Conservation (phyloP, 441 rosid genomes). For the Brassica hybrid region DNA sequence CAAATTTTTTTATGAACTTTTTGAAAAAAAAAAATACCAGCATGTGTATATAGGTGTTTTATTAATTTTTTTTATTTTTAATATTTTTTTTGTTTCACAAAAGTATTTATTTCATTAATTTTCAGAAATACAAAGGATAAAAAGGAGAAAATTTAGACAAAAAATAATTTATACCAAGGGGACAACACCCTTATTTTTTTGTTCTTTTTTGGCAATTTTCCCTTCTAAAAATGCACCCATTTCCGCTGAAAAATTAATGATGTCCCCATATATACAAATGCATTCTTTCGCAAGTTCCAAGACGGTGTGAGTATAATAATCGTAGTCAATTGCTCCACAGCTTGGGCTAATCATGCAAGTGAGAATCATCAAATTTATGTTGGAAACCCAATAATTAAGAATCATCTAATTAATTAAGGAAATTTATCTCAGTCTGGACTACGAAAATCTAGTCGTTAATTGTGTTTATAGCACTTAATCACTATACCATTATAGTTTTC, state of each 20-base stretch:
- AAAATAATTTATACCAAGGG: too few species aligned
- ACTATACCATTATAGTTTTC: not conserved
- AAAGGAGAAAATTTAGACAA: too few species aligned
- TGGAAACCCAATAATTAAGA: slow-evolving; percentile 2
- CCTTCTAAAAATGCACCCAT: slow-evolving; percentile 2
- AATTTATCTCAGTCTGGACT: not conserved
- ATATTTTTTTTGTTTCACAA: too few species aligned
- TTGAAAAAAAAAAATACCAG: too few species aligned
- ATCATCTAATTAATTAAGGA: not conserved
- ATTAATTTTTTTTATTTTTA: too few species aligned
- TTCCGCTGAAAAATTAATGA: slow-evolving; percentile 26
- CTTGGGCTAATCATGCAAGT: slow-evolving; percentile 21
- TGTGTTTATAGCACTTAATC: not conserved
- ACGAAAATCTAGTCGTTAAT: not conserved
- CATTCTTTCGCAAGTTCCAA: slow-evolving; percentile 39
- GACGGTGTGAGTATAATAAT: slow-evolving; percentile 19
- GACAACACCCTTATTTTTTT: too few species aligned
- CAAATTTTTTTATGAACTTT: too few species aligned
- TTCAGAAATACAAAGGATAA: too few species aligned
- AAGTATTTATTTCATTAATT: too few species aligned
- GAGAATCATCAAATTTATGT: slow-evolving; percentile 27
- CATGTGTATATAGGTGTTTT: too few species aligned
- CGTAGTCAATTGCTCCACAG: slow-evolving; percentile 15
- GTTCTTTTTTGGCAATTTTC: too few species aligned
- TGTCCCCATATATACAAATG: slow-evolving; percentile 17